Evolutionary conservation across 2,329 filamentous ascomycete species (phyloP).

Genomic region (Botryotinia calthae): DNA sequence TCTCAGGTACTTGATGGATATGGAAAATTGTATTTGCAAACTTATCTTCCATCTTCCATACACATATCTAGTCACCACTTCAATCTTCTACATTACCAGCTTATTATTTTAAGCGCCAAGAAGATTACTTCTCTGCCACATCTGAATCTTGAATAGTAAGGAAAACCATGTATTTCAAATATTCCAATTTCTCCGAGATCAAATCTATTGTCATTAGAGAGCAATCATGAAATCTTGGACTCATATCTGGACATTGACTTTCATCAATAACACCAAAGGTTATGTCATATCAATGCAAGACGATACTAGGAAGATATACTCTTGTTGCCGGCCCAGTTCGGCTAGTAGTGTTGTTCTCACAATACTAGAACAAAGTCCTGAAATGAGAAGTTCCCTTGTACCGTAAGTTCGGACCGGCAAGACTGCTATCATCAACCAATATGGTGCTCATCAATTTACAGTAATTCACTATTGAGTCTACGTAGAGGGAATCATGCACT

Average conservation of each 20-base stretch:
- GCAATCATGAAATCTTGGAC: too few species aligned
- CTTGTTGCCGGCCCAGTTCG: not conserved
- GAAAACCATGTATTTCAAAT: not conserved
- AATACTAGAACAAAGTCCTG: rapidly evolving
- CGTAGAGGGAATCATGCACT: not conserved
- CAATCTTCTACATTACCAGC: not conserved
- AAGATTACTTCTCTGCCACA: not conserved
- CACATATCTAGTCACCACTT: too few species aligned
- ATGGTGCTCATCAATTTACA: not conserved
- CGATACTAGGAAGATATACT: not conserved
- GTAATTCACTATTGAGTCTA: not conserved
- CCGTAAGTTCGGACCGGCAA: not conserved
- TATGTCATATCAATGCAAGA: too few species aligned
- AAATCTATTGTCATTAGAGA: too few species aligned
- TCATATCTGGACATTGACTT: too few species aligned
- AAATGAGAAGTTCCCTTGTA: too few species aligned
- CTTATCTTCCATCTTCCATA: too few species aligned
- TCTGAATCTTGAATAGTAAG: not conserved
- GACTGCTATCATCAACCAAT: not conserved
- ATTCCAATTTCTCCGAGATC: not conserved
- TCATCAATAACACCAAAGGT: too few species aligned
- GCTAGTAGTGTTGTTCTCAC: not conserved
- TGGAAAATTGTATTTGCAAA: too few species aligned
- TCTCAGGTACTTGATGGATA: not conserved
- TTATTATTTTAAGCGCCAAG: rapidly evolving